Evolutionary conservation across 2,329 filamentous ascomycete species (phyloP).

Genomic region (Fusarium hostae): DNA sequence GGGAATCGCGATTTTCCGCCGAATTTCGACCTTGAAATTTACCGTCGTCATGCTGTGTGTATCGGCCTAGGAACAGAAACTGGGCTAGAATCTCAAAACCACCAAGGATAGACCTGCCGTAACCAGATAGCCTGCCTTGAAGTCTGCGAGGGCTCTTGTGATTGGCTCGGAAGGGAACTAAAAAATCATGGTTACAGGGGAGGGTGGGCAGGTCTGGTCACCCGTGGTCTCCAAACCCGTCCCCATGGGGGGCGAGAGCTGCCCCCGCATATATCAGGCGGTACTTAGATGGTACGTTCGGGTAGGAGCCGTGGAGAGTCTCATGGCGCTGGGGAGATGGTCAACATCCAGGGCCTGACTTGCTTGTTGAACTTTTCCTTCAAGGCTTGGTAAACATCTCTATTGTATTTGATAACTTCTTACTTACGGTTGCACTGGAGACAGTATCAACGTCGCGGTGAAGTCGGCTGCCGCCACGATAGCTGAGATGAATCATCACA

Average conservation of each 20-base stretch:
- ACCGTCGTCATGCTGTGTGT: not conserved
- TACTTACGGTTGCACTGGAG: not conserved
- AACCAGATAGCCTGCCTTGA: slow-evolving; percentile 30
- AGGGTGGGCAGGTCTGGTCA: slow-evolving; percentile 6
- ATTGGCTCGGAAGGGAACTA: slow-evolving; percentile 34
- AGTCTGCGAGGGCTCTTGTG: not conserved
- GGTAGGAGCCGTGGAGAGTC: not conserved
- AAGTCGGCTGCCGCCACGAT: not conserved
- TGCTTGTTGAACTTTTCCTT: not conserved
- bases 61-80: not conserved
- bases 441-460: not conserved
- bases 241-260: slow-evolving; percentile 22
- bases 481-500: slow-evolving; percentile 6
- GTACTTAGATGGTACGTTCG: slow-evolving; percentile 22
- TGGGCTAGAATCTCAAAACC: slow-evolving; percentile 3
- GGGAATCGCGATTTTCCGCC: slow-evolving; percentile 4
- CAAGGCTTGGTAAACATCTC: not conserved
- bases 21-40: not conserved
- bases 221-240: slow-evolving; percentile 40
- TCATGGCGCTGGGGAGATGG: not conserved
- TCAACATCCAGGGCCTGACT: not conserved
- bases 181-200: slow-evolving; percentile 20
- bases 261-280: slow-evolving; percentile 23
- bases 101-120: slow-evolving; percentile 32
- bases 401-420: not conserved